Percentiles rank a stretch among this genome's conserved stretches.
Evolutionary conservation across 805 yeast species (phyloP).

Genomic region (Saccharomycopsis microspora): DNA sequence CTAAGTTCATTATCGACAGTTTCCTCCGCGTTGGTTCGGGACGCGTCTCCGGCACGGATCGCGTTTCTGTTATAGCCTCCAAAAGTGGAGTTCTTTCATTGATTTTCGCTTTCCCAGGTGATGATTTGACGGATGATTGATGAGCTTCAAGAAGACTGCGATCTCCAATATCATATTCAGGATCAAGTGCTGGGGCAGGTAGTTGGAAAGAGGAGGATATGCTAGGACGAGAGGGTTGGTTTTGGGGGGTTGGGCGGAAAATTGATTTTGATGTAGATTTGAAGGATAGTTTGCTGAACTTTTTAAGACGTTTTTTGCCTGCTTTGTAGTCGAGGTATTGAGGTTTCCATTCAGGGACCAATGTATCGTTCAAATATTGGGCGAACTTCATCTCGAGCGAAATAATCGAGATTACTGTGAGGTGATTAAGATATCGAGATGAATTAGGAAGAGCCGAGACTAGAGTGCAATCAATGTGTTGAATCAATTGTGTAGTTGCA

Average conservation of each 20-base stretch:
- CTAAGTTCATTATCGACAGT: not conserved
- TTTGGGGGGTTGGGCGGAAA: not conserved
- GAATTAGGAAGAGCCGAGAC: too few relatives aligned
- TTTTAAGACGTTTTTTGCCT: slow-evolving; percentile 44
- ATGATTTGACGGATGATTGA: not conserved
- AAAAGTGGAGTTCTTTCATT: slow-evolving; percentile 16
- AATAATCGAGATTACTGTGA: not conserved
- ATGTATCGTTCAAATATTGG: slow-evolving; percentile 21
- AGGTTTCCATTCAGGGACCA: slow-evolving; percentile 33
- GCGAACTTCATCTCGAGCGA: not conserved
- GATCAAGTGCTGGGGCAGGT: not conserved
- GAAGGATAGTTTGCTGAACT: slow-evolving; percentile 19
- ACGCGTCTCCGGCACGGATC: not conserved
- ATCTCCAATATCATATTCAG: not conserved
- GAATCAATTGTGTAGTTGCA: too few relatives aligned
- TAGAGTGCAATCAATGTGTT: too few relatives aligned
- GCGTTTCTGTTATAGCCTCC: not conserved
- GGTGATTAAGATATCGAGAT: too few relatives aligned
- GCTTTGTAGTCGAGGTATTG: slow-evolving; percentile 30
- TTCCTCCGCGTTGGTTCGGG: not conserved
- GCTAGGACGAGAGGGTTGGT: not conserved
- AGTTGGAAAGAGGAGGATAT: not conserved
- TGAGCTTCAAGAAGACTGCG: not conserved
- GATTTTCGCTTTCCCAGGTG: not conserved
- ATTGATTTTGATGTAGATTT: not conserved